Percentiles rank a stretch among this genome's conserved stretches.
These are phyloP conservation scores for Decorospora gaudefroyi DNA, from an alignment of 2,329 filamentous ascomycete genomes.

Conservation along the genomic window DNA sequence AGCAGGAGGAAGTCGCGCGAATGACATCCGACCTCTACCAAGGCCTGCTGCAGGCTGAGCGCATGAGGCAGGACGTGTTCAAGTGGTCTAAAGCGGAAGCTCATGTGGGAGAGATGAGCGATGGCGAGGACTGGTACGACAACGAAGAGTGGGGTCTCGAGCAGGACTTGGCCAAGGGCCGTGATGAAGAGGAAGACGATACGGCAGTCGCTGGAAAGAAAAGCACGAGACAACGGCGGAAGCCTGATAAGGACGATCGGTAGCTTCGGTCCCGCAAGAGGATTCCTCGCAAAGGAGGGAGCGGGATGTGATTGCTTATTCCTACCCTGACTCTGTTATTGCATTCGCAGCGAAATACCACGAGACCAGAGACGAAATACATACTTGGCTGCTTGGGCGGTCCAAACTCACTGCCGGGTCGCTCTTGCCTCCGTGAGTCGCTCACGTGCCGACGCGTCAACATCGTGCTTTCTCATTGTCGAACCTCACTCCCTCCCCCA, in stretches of 20 bases:
- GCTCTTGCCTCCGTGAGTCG: slow-evolving; percentile 20
- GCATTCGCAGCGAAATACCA: slow-evolving; percentile 32
- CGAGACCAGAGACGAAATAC: slow-evolving; percentile 16
- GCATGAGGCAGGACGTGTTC: slow-evolving; percentile 71
- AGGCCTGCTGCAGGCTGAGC: slow-evolving; percentile 72
- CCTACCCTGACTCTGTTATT: slow-evolving; percentile 8
- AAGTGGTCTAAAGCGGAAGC: slow-evolving; percentile 79
- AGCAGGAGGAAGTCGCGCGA: slow-evolving; percentile 81
- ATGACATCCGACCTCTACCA: slow-evolving; percentile 69
- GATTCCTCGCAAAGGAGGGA: background rate
- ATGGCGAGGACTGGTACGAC: slow-evolving; percentile 90
- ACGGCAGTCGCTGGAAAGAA: slow-evolving; percentile 56
- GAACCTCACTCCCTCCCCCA: background rate
- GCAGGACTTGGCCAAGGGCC: slow-evolving; percentile 77
- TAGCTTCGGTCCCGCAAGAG: slow-evolving; percentile 14
- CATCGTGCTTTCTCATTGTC: slow-evolving; percentile 5
- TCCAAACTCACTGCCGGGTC: background rate
- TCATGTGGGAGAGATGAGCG: slow-evolving; percentile 77
- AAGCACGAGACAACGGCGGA: slow-evolving; percentile 49
- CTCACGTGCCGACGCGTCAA: slow-evolving; percentile 16
- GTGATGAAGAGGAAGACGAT: slow-evolving; percentile 79
- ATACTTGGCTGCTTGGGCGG: slow-evolving; percentile 3
- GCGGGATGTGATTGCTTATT: background rate
- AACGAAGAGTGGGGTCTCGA: slow-evolving; percentile 76
- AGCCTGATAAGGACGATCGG: slow-evolving; percentile 46